Base-by-base conservation (phyloP, 148 eudicot species). In the Vaccinium darrowii region DNA sequence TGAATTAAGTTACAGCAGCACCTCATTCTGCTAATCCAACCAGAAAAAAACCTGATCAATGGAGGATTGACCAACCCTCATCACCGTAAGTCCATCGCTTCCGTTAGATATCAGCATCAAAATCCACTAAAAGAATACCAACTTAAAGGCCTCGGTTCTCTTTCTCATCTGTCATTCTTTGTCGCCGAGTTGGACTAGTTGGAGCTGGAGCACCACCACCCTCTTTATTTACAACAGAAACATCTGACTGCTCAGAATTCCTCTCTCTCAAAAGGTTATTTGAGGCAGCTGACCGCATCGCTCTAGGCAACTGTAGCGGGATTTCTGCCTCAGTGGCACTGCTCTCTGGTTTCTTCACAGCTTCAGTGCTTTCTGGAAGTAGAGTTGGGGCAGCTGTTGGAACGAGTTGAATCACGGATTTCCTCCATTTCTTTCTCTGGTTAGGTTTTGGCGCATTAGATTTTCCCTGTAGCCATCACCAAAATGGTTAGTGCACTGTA, bases 371-470 rank as follows among this genome's bases (percentile, higher is more conserved):
- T 83, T 92, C 93, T 0, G 90, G 71, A 79, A 86, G 87, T 49
- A 90, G 23, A 73, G 92, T 77, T 79, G 93, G 91, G 52, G 91
- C 90, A 15, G 85, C 74, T 69, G 27, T 87, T 25, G 95, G 98
- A 84, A 97, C 93, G 74, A 95, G 91, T 84, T 95, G 98, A 85
- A 94, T 87, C 7, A 84, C 88, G 1, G 99, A 91, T 82, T 92
- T 97, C 60, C 94, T 86, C 98, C 98, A 97, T 78, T 91, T 92
- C 86, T 97, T 97, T 85, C 98, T 87, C 82, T 83, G 90, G 15
- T 49, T 85, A n/a, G 92, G 90, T 74, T 88, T 94, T 23, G 95
- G 94, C 25, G 88, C 95, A 82, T 91, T 90, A 53, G 96, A 83
- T 88, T 90, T 92, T 18, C 79, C 93, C 99, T 96, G 90, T 39